Conservation (phyloP, 2,329 filamentous ascomycete species). For the Colletotrichum chrysophilum region DNA sequence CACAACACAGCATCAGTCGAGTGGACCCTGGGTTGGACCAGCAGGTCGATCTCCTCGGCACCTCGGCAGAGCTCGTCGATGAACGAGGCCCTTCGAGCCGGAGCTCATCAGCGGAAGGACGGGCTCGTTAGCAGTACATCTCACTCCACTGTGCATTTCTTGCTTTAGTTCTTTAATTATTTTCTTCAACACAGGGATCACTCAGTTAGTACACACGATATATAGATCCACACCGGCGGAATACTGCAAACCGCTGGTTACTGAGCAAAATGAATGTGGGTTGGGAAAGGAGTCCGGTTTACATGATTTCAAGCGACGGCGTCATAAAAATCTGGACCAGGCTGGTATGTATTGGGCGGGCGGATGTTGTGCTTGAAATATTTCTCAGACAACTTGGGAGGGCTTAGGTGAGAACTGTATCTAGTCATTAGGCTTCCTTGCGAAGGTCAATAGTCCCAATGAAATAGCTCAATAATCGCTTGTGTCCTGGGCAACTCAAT, state of each 20-base stretch:
- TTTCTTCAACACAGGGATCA: background rate
- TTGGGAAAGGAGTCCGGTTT: conserved; percentile 9
- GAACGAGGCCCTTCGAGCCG: conserved; percentile 27
- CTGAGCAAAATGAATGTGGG: background rate
- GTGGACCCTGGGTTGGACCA: conserved; percentile 53
- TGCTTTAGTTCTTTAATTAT: background rate
- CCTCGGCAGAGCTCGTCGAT: conserved; percentile 62
- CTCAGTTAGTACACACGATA: background rate
- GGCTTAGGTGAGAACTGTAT: background rate
- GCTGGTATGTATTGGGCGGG: conserved; percentile 8
- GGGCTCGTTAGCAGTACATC: background rate
- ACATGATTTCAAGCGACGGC: conserved; percentile 15
- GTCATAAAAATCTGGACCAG: conserved; percentile 15
- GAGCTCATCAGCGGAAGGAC: conserved; percentile 10
- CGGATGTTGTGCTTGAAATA: background rate
- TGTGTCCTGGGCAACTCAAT: too few species aligned
- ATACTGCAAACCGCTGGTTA: background rate
- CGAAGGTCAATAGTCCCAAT: background rate
- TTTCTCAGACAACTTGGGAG: background rate
- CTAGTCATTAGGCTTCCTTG: background rate
- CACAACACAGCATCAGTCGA: conserved; percentile 61
- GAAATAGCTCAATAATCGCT: background rate
- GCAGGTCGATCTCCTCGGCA: conserved; percentile 53
- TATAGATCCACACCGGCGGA: background rate
- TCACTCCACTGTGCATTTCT: background rate